Base-by-base conservation (phyloP, 352 stramenopile genomes). In the Pythium aquatile region DNA sequence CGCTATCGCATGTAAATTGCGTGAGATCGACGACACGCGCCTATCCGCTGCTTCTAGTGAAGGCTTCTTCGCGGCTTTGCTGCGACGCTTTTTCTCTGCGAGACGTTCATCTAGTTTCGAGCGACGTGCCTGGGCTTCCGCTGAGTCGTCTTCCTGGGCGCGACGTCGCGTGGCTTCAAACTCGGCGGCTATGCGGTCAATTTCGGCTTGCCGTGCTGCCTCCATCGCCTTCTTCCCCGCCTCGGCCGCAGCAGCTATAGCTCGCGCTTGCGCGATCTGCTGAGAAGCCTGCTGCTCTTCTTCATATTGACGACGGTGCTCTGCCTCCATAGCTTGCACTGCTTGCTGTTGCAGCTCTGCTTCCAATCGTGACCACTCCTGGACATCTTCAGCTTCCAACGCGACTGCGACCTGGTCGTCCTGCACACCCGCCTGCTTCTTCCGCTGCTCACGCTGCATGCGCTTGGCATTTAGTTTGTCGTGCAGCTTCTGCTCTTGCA, bases 401-500 rank as follows among this genome's bases (percentile, higher is more conserved):
- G 10, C 55, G 5, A 3, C n/a, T 40, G 7, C 11, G 11, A 44
- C 8, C 16, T 59, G 32, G 0, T 59, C 65, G 3, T 47, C 46
- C 14, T 63, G 13, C 1, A 47, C 52, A 14, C 16, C 17, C 4
- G 5, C 16, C 2, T 33, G 32, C n/a, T 61, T 14, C 24, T 63
- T 58, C 14, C 39, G 20, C 39, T 46, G 20, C 47, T 70, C 48
- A 6, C 58, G 58, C 33, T 73, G 66, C 13, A 46, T 20, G n/a
- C 65, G 69, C 10, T 57, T 54, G 3, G 33, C 39, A 4, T 48
- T 49, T 16, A 76, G 61, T 17, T 70, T 66, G 26, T 73, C 66
- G 14, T 76, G 77, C 20, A 93, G 66, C 44, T 85, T 87, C 35
- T 81, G 66, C 61, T 92, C 83, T 55, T 91, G 83, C 14, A 78